Percentiles rank a stretch among this genome's conserved stretches.
Evolutionary conservation across 192 early-diverging fungal species (phyloP).

Genomic region (Neocallimastix lanati): DNA sequence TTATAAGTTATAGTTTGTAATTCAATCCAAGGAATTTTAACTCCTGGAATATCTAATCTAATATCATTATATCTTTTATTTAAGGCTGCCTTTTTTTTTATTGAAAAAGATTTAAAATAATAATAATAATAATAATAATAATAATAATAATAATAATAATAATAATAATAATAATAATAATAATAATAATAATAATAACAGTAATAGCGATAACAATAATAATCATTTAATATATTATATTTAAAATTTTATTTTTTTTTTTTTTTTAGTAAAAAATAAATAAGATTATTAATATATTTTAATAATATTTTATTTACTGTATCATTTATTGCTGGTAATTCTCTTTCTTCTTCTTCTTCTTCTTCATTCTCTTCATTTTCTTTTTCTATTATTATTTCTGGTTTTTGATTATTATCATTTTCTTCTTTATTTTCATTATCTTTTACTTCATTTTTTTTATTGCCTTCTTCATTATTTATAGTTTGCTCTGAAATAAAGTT

Average conservation of each 20-base stretch:
- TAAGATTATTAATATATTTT: no score
- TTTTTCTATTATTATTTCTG: background rate
- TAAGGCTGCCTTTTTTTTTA: background rate
- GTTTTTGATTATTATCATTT: background rate
- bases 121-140: no score
- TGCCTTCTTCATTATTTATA: background rate
- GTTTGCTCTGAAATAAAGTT: background rate
- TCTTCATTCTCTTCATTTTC: background rate
- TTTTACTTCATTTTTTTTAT: background rate
- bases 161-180: no score
- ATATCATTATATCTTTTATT: background rate
- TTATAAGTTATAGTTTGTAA: background rate
- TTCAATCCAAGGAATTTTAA: background rate
- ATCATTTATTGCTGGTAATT: background rate
- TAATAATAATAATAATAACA: no score
- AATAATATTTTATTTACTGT: background rate
- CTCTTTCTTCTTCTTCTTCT: background rate
- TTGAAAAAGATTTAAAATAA: no score
- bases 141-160: no score
- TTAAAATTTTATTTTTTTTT: no score
- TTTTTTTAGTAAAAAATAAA: no score
- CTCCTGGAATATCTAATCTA: background rate
- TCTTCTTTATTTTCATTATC: no score
- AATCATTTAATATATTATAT: no score
- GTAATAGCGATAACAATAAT: no score